Percentiles rank a stretch among this genome's conserved stretches.
Conservation (phyloP, 139 green algal genomes). For the Tetradesmus obliquus region DNA sequence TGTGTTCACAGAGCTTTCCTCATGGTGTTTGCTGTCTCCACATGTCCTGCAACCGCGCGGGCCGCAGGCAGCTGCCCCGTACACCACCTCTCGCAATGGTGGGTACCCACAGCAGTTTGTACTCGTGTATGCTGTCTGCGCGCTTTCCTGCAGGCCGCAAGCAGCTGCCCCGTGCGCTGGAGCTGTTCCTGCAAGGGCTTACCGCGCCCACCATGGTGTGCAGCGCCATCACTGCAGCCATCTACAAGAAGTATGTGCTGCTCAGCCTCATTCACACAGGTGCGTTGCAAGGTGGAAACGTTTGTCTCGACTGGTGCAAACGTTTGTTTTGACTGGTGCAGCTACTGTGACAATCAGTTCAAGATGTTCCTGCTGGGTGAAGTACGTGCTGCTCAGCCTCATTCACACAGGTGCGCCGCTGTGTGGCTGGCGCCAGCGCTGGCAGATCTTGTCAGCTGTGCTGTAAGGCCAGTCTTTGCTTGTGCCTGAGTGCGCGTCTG, state of each 20-base stretch:
- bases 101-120: no score
- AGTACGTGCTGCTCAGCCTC: conserved; percentile 64
- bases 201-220: conserved; percentile 79
- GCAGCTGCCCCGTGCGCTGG: conserved; percentile 74
- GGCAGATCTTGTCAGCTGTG: no score
- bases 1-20: no score
- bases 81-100: no score
- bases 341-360: not conserved
- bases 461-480: no score
- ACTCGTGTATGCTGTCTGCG: not conserved
- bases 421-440: no score
- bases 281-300: not conserved
- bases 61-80: no score
- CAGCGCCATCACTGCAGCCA: conserved; percentile 88
- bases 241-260: conserved; percentile 93
- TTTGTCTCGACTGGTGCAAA: not conserved
- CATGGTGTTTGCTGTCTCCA: no score
- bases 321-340: not conserved
- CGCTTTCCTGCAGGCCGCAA: conserved; percentile 66
- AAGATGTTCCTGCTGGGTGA: conserved; percentile 46
- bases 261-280: conserved; percentile 83
- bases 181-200: conserved; percentile 82
- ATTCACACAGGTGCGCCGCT: no score
- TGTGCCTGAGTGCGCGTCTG: no score
- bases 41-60: no score